Conservation (phyloP, 208 protist species). For the Trypanosoma theileri region DNA sequence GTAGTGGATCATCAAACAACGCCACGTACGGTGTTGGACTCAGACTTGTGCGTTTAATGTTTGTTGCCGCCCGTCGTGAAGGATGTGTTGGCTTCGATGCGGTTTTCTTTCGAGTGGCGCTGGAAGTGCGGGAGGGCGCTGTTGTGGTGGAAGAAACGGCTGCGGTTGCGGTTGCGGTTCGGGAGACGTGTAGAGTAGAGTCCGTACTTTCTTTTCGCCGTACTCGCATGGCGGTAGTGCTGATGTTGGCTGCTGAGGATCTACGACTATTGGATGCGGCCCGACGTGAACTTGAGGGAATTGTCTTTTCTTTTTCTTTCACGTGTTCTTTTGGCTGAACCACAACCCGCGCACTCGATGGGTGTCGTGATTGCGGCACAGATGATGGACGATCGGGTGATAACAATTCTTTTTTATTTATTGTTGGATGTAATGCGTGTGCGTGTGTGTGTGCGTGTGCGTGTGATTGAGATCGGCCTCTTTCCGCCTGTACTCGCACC, state of each 20-base stretch:
- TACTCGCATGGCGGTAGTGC: neutral
- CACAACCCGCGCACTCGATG: neutral
- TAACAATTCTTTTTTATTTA: no score
- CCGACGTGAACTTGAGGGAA: neutral
- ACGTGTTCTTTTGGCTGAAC: neutral
- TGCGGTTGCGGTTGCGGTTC: neutral
- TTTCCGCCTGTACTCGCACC: no score
- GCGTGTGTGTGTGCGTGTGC: no score
- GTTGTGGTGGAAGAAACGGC: neutral
- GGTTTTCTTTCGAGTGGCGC: neutral
- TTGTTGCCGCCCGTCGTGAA: neutral
- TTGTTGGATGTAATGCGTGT: no score
- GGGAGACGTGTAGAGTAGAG: neutral
- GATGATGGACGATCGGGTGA: neutral
- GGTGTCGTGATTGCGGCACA: neutral
- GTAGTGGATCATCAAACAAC: conserved; percentile 8
- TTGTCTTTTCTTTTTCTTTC: neutral
- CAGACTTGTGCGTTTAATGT: neutral
- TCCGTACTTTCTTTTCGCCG: neutral
- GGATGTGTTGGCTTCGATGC: neutral
- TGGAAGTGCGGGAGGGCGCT: neutral
- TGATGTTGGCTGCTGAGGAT: neutral
- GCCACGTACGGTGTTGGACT: conserved; percentile 6
- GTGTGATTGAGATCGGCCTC: no score
- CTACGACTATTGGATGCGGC: neutral